Evolutionary conservation across 768 basidiomycete species (phyloP).

Genomic region (Agaricus blazei): DNA sequence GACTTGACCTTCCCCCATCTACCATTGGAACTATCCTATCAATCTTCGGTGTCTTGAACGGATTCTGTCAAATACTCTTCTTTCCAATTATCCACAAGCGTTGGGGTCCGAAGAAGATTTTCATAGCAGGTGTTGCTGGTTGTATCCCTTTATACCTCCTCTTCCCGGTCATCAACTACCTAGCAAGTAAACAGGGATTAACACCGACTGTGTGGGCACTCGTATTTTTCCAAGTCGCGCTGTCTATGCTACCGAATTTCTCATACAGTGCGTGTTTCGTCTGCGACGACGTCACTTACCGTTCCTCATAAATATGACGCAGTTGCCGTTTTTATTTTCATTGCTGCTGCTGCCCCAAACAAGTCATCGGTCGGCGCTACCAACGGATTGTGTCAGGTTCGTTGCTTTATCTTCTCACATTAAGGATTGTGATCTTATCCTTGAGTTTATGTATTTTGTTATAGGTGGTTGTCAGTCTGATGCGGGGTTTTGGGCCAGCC

Average conservation of each 20-base stretch:
- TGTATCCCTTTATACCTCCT: conserved; percentile 48
- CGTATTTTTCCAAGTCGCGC: conserved; percentile 43
- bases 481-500: conserved; percentile 50
- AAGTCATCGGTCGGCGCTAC: conserved; percentile 63
- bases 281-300: not conserved
- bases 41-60: conserved; percentile 57
- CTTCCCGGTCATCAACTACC: conserved; percentile 56
- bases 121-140: conserved; percentile 42
- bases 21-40: conserved; percentile 63
- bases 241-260: conserved; percentile 43
- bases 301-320: not conserved
- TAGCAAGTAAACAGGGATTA: conserved; percentile 49
- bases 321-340: conserved; percentile 72
- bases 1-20: conserved; percentile 63
- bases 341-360: conserved; percentile 62
- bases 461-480: conserved; percentile 31
- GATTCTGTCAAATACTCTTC: conserved; percentile 60
- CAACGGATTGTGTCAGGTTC: conserved; percentile 58
- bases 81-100: conserved; percentile 57
- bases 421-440: too few species aligned
- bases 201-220: conserved; percentile 42
- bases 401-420: not conserved
- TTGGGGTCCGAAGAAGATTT: conserved; percentile 63
- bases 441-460: not conserved
- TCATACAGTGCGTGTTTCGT: conserved; percentile 45